phyloP scores from a whole-genome alignment of 2,329 filamentous ascomycete species.

The Aspergillus awamori region DNA sequence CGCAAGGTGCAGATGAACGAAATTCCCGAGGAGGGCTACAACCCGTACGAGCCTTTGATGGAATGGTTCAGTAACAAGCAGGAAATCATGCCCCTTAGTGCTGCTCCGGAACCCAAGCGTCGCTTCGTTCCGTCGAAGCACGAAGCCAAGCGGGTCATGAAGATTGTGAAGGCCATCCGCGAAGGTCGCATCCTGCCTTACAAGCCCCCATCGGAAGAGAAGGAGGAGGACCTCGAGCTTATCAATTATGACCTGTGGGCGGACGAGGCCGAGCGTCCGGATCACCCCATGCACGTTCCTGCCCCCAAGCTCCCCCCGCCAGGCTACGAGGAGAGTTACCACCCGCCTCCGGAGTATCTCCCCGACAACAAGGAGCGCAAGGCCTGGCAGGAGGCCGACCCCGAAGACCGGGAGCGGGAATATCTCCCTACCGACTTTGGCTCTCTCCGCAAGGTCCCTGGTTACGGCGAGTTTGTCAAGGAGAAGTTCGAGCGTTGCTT shows the following conservation, averaged over 20 bases:
- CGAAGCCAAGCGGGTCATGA: slow-evolving; percentile 94
- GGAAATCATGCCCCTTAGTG: slow-evolving; percentile 92
- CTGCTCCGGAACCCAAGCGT: slow-evolving; percentile 92
- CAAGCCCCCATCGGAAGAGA: slow-evolving; percentile 72
- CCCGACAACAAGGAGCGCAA: slow-evolving; percentile 82
- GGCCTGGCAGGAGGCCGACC: slow-evolving; percentile 81
- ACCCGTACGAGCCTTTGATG: slow-evolving; percentile 91
- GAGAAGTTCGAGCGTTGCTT: slow-evolving; percentile 95
- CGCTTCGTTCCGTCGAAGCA: slow-evolving; percentile 96
- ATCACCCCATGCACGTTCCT: slow-evolving; percentile 91
- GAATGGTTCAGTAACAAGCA: slow-evolving; percentile 91
- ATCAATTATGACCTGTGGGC: slow-evolving; percentile 91
- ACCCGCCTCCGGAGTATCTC: slow-evolving; percentile 91
- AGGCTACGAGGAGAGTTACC: slow-evolving; percentile 94
- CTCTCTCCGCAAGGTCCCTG: slow-evolving; percentile 86
- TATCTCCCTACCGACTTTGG: slow-evolving; percentile 82
- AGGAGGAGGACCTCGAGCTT: slow-evolving; percentile 72
- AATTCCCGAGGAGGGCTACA: slow-evolving; percentile 81
- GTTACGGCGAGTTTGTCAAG: slow-evolving; percentile 86
- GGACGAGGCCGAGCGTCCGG: slow-evolving; percentile 78
- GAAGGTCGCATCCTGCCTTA: slow-evolving; percentile 94
- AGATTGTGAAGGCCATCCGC: slow-evolving; percentile 91
- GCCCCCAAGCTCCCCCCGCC: slow-evolving; percentile 92
- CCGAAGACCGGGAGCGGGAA: slow-evolving; percentile 87
- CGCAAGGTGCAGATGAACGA: slow-evolving; percentile 88